A percentile compares a stretch with the other conserved stretches of the same genome.
phyloP scores from a whole-genome alignment of 1,284 basidiomycete genomes.

The Exobasidium rhododendri region DNA sequence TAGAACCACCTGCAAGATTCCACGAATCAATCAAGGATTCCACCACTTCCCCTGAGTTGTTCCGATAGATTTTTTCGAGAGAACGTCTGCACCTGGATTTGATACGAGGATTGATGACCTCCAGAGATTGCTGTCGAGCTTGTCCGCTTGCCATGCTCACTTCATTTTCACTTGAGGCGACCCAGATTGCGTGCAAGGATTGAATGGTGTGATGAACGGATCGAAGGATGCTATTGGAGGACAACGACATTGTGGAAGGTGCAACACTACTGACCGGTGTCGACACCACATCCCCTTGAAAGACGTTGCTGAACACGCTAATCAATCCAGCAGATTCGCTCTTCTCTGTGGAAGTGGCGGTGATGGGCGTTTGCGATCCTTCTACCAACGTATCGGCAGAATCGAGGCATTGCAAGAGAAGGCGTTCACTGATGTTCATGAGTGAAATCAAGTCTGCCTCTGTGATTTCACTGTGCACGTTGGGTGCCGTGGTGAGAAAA shows the following conservation, averaged over 20 bases:
- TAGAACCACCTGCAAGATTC: slow-evolving; percentile 43
- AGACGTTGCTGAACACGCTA: slow-evolving; percentile 27
- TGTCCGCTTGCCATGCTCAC: not conserved
- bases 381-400: slow-evolving; percentile 16
- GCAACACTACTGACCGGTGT: slow-evolving; percentile 16
- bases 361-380: not conserved
- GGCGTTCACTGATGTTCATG: slow-evolving; percentile 35
- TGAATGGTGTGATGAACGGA: slow-evolving; percentile 25
- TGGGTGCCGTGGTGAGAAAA: slow-evolving; percentile 18
- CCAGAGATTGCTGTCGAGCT: slow-evolving; percentile 20
- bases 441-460: slow-evolving; percentile 36
- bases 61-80: slow-evolving; percentile 80
- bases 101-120: slow-evolving; percentile 22
- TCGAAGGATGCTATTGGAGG: slow-evolving; percentile 12
- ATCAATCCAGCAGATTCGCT: slow-evolving; percentile 29
- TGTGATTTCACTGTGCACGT: slow-evolving; percentile 20
- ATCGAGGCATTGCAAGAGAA: slow-evolving; percentile 24
- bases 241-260: slow-evolving; percentile 1
- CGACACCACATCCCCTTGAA: not conserved
- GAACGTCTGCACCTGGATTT: slow-evolving; percentile 47
- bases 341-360: not conserved
- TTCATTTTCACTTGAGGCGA: slow-evolving; percentile 11
- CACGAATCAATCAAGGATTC: slow-evolving; percentile 78
- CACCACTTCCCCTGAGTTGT: slow-evolving; percentile 73
- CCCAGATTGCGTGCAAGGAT: slow-evolving; percentile 36